Evolutionary conservation across 371 early-diverging fungal species (phyloP).

Genomic region (Mucor racemosus): DNA sequence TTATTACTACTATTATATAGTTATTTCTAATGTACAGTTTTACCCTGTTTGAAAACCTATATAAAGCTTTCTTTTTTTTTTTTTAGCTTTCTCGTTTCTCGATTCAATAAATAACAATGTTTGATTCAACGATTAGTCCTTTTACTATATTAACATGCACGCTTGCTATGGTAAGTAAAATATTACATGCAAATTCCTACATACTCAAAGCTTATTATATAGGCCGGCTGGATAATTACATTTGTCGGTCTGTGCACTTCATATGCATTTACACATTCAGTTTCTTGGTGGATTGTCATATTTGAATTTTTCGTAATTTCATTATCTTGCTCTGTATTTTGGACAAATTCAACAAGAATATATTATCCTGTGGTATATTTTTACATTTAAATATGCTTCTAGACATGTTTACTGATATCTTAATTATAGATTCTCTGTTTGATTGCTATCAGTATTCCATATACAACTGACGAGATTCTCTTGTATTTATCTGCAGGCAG

Average conservation of each 20-base stretch:
- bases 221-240: conserved; percentile 49
- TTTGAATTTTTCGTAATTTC: conserved; percentile 34
- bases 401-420: neutral
- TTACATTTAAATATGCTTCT: too few relatives aligned
- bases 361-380: conserved; percentile 35
- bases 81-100: neutral
- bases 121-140: conserved; percentile 10
- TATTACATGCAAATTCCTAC: neutral
- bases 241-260: conserved; percentile 47
- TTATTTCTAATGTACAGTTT: too few relatives aligned
- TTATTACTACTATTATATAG: neutral
- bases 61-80: too few relatives aligned
- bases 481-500: conserved; percentile 24
- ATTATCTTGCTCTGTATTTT: conserved; percentile 29
- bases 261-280: conserved; percentile 12
- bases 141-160: conserved; percentile 19
- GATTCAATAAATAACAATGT: conserved; percentile 8
- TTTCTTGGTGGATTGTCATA: conserved; percentile 46
- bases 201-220: neutral
- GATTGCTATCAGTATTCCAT: conserved; percentile 39
- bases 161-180: conserved; percentile 20
- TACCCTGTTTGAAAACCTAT: too few relatives aligned
- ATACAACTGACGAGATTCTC: conserved; percentile 35
- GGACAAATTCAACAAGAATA: conserved; percentile 23
- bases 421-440: conserved; percentile 34